Conservation (phyloP, 768 basidiomycete species). For the Rossbeevera mucosa region DNA sequence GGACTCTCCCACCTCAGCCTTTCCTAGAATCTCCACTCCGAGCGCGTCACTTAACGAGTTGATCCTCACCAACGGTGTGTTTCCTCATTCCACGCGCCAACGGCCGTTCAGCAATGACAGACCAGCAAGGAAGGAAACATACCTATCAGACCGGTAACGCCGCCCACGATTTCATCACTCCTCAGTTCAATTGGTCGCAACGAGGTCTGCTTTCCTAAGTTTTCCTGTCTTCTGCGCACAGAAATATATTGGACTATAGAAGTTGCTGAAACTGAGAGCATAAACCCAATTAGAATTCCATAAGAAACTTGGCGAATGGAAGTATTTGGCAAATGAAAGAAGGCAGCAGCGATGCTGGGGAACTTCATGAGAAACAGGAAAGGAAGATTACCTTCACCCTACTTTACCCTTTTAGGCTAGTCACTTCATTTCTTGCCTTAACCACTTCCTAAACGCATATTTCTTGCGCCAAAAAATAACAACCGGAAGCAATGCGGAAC, state of each 20-base stretch:
- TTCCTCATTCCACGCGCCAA: conserved; percentile 48
- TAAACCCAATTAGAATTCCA: conserved; percentile 70
- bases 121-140: conserved; percentile 12
- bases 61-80: conserved; percentile 90
- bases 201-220: conserved; percentile 26
- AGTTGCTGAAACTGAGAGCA: conserved; percentile 68
- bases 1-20: conserved; percentile 70
- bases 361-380: conserved; percentile 8
- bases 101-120: background rate
- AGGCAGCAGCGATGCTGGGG: conserved; percentile 11
- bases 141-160: conserved; percentile 87
- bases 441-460: background rate
- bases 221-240: conserved; percentile 42
- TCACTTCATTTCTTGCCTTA: background rate
- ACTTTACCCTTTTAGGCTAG: background rate
- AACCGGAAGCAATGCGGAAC: background rate
- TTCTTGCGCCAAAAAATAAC: background rate
- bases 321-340: conserved; percentile 21
- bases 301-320: conserved; percentile 35
- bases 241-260: conserved; percentile 55
- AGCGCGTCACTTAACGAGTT: conserved; percentile 87
- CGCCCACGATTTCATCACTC: conserved; percentile 73
- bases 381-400: conserved; percentile 33
- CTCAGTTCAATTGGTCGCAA: conserved; percentile 64
- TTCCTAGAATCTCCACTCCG: conserved; percentile 92